Evolutionary conservation across 805 yeast genomes (phyloP), one percentile per base, ranked within the genome.

Genomic region (Blastobotrys attinorum): DNA sequence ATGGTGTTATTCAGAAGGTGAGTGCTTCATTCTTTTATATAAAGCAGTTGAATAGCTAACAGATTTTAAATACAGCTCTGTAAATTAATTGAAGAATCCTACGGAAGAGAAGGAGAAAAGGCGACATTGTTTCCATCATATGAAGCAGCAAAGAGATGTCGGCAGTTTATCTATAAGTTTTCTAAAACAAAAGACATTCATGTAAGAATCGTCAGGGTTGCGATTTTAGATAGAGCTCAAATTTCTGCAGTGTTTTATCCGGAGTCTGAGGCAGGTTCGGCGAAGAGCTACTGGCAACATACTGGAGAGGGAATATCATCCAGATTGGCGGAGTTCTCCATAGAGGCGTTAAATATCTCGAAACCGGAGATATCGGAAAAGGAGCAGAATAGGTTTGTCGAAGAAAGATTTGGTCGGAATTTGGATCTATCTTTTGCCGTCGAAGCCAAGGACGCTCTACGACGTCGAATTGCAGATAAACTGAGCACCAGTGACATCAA

Each of bases 221-320:
- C 82, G 40, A 81, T 94, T 0, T 77, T 83, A 6, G 43, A 42
- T 13, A 15, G 25, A 20, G 76, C 88, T 11, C 75, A 75, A 33
- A 75, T 90, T 43, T 82, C 89, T 0, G 83, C 78, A 17, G 86
- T 88, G n/a, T 80, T 92, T 48, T 84, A 83, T 56, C 85, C 85
- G 1, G 61, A 68, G 1, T 66, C 69, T 2, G 78, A 72, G 46
- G 78, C 70, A 49, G 61, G 76, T 1, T 61, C 83, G 3, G 89
- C 92, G 32, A 88, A 86, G 59, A 78, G 78, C 54, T 92, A 86
- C 65, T 92, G 98, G 98, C 97, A 90, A 61, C 96, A 89, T 57
- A 70, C 95, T 0, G 99, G 99, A 22, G 97, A 90, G 62, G 96
- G 96, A n/a, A 76, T 92, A 22, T 85, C 96, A 13, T 85, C 96